Evolutionary conservation across 108 stramenopile species (phyloP).

Genomic region (Asterionellopsis glacialis): DNA sequence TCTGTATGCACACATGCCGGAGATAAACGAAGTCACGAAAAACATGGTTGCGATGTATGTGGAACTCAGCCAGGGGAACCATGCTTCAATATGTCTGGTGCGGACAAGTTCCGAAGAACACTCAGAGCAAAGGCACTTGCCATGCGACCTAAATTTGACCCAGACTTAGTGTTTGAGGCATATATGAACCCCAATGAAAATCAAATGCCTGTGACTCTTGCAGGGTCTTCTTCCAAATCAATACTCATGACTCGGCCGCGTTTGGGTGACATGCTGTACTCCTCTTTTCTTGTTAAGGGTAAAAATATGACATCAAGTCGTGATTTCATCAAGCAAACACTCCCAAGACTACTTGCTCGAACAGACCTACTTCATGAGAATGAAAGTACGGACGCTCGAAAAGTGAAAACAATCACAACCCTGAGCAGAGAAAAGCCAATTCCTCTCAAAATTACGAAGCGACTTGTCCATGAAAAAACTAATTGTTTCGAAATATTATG

Average conservation of each 20-base stretch:
- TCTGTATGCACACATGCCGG: conserved; percentile 65
- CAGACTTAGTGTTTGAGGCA: conserved; percentile 31
- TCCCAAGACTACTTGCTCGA: conserved; percentile 52
- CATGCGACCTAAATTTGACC: conserved; percentile 40
- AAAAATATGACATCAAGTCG: conserved; percentile 37
- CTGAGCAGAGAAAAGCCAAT: conserved; percentile 35
- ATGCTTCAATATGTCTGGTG: conserved; percentile 43
- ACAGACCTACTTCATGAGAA: conserved; percentile 30
- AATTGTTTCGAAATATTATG: conserved; percentile 56
- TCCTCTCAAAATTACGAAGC: conserved; percentile 41
- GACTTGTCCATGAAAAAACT: conserved; percentile 23
- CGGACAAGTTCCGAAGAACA: conserved; percentile 44
- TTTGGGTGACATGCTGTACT: conserved; percentile 28
- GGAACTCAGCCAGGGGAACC: conserved; percentile 73
- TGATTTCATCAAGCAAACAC: conserved; percentile 40
- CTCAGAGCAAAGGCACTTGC: conserved; percentile 51
- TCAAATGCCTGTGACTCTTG: conserved; percentile 38
- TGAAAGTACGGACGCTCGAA: not conserved
- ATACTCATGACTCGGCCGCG: conserved; percentile 36
- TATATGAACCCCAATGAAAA: conserved; percentile 71
- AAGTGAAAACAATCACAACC: conserved; percentile 13
- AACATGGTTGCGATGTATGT: conserved; percentile 67
- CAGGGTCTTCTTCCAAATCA: conserved; percentile 13
- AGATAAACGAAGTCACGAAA: conserved; percentile 49
- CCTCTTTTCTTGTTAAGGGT: conserved; percentile 55